Percentiles rank a stretch among this genome's conserved stretches.
Conservation (phyloP, 2,329 filamentous ascomycete species). For the Venturia aucupariae region DNA sequence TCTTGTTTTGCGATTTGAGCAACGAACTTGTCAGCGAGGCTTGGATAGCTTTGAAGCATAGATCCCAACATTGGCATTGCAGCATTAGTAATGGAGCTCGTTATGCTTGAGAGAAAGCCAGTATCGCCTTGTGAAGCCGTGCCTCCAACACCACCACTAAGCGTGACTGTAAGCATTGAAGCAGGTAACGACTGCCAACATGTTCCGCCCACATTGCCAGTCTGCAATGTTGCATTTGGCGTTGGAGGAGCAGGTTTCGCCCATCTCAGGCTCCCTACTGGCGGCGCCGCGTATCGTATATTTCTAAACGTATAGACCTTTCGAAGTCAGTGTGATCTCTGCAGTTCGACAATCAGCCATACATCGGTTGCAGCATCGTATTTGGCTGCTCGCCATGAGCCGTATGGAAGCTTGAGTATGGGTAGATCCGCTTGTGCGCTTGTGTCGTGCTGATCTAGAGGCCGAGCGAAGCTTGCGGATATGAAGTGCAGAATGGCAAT, state of each 20-base stretch:
- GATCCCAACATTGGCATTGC: not conserved
- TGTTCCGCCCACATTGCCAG: not conserved
- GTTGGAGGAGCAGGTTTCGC: slow-evolving; percentile 15
- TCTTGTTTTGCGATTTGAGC: not conserved
- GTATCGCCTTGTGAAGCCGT: not conserved
- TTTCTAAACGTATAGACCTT: slow-evolving; percentile 16
- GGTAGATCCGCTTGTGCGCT: slow-evolving; percentile 4
- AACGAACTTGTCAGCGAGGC: not conserved
- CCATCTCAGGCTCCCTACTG: slow-evolving; percentile 24
- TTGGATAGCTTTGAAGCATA: not conserved
- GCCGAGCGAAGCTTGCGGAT: not conserved
- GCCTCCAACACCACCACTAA: not conserved
- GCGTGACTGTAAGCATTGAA: not conserved
- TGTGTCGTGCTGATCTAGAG: not conserved
- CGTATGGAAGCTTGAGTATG: slow-evolving; percentile 12
- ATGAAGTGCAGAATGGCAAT: not conserved
- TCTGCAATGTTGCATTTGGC: not conserved
- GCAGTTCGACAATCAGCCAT: not conserved
- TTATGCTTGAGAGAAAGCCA: not conserved
- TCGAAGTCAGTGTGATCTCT: not conserved
- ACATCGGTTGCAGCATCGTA: slow-evolving; percentile 14
- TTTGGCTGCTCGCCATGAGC: slow-evolving; percentile 10
- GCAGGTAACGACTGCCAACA: slow-evolving; percentile 2
- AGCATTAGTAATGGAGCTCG: not conserved
- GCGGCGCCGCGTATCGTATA: slow-evolving; percentile 26